Percentiles rank a stretch among this genome's conserved stretches.
phyloP scores from a whole-genome alignment of 2,329 filamentous ascomycete genomes.

The Colletotrichum melonis region DNA sequence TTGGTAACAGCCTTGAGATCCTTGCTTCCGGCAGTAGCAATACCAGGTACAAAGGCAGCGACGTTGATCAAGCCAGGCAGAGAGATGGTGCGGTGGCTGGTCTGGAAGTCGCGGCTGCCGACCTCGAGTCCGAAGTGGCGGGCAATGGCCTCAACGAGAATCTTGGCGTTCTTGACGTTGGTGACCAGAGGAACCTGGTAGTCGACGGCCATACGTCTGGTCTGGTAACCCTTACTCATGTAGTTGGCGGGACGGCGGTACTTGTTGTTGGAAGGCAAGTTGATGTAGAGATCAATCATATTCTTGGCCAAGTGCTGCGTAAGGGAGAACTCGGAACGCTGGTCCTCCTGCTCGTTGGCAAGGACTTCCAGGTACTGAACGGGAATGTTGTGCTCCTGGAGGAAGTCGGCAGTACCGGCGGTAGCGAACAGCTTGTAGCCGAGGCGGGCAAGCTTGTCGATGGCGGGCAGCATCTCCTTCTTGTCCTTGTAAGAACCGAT shows the following conservation, averaged over 20 bases:
- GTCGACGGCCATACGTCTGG: constrained; percentile 96
- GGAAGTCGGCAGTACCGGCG: constrained; percentile 94
- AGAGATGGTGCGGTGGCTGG: constrained; percentile 81
- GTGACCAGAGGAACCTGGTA: constrained; percentile 97
- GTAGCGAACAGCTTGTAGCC: constrained; percentile 98
- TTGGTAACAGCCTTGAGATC: constrained; percentile 79
- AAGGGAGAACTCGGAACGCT: constrained; percentile 95
- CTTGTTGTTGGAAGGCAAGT: constrained; percentile 97
- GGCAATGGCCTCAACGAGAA: constrained; percentile 92
- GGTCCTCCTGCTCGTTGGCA: constrained; percentile 79
- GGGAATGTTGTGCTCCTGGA: constrained; percentile 90
- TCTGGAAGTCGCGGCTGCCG: constrained; percentile 88
- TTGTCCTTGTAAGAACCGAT: constrained; percentile 99
- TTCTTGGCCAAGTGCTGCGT: constrained; percentile 98
- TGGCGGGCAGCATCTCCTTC: constrained; percentile 93
- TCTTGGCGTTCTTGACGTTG: constrained; percentile 99
- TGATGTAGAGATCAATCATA: constrained; percentile 98
- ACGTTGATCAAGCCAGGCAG: constrained; percentile 83
- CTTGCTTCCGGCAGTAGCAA: constrained; percentile 71
- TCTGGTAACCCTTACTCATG: constrained; percentile 97
- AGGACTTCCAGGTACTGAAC: constrained; percentile 95
- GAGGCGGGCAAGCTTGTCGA: constrained; percentile 88
- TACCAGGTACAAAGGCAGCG: constrained; percentile 81
- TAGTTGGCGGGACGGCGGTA: constrained; percentile 97
- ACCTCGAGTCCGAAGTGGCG: constrained; percentile 89